Base-by-base conservation (phyloP, 2,329 filamentous ascomycete species). In the Phyllosticta citrichinensis region DNA sequence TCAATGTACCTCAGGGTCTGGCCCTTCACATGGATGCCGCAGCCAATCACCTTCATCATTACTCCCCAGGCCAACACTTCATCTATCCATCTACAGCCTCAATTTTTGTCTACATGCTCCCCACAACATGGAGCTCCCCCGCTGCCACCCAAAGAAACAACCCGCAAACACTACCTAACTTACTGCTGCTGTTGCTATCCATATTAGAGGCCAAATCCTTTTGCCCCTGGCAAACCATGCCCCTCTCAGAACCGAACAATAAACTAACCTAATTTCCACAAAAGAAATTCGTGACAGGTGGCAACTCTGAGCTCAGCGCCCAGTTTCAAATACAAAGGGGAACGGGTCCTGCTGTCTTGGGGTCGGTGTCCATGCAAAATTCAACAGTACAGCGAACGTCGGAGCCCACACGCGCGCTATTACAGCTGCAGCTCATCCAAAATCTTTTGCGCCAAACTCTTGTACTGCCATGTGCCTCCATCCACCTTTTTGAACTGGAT, bases 401-500 rank as follows among this genome's bases (percentile, higher is more conserved):
- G 6, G 33, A 9, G 14, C 9, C 33, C 14, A 17, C 33, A 40
- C 22, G 22, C 33, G 14, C 22, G 22, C 22, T 22, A 40, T 78
- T 77, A 96, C 64, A 97, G 81, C 70, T 86, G 86, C 66, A 99
- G 77, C 73, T 94, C 91, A 70, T 88, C 85, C 67, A 99, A 79
- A 68, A 99, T 97, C 68, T 91, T 91, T 75, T 96, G 92, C 40
- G 94, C 94, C 91, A 97, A 95, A 70, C 90, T 93, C 79, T 97
- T 96, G 77, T 96, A 99, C 74, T 97, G 92, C 92, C 93, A 97
- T 62, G 94, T 97, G 63, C 95, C 93, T 40, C 94, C 93, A 62
- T 89, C 85, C 66, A 97, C 87, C 71, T 94, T 91, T 81, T 99
- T 99, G 79, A 99, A 99, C 73, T 97, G 94, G 64, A 99, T 92